Base-by-base conservation (phyloP, 345 rosid genomes). In the Rhizophora apiculata region DNA sequence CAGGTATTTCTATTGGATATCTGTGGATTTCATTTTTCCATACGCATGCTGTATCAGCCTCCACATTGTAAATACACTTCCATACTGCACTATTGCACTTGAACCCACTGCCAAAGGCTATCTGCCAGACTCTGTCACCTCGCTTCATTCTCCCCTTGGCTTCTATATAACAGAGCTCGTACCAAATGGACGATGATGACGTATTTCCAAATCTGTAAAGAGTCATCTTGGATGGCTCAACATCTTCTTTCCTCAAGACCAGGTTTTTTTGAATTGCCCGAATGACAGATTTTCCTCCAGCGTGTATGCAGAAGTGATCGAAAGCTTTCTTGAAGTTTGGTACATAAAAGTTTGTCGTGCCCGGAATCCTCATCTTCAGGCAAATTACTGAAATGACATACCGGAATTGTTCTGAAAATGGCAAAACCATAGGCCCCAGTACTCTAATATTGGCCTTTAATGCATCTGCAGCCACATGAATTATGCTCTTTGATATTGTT, bases 71-170 rank as follows among this genome's bases (percentile, higher is more conserved):
- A 48, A 69, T 60, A 54, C 72, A 60, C 51, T 37, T 61, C 68
- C 62, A 63, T 6, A 54, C 68, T 32, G 53, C 68, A 37, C 36
- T 63, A 16, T 63, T 63, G 36, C 67, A 54, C 55, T 43, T 71
- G 68, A 62, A 71, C 74, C 57, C 72, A 24, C 55, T 36, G 36
- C 51, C 63, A 10, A 49, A 65, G 13, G 68, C 63, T 29, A 54
- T 63, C 60, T 71, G 62, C 68, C 68, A 71, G 10, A 70, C 73
- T 27, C 53, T 19, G 8, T 62, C 67, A 13, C 73, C 73, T 48
- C 8, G 27, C 32, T 62, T 70, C 61, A 70, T 70, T 31, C 61
- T 56, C 22, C 73, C 36, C 52, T 26, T 62, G 18, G 34, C 53
- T 52, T 62, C 66, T 52, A 51, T 62, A 9, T 61, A 52, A 20